Percentiles rank a stretch among this genome's conserved stretches.
These are phyloP conservation scores for Knufia petricola DNA, from an alignment of 2,329 filamentous ascomycete genomes.

Conservation along the genomic window DNA sequence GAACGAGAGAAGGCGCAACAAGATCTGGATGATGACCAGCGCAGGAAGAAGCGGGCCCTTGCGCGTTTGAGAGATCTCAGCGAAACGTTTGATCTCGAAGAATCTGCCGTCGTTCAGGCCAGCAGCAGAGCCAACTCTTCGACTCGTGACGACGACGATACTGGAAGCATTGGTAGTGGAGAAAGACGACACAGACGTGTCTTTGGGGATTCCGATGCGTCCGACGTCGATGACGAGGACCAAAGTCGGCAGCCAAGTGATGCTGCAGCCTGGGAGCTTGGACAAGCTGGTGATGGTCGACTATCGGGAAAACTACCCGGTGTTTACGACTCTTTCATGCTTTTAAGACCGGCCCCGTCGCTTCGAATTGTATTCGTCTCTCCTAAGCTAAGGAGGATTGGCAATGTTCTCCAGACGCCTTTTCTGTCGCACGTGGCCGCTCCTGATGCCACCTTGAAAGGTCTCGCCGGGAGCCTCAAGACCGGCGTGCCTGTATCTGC, in stretches of 20 bases:
- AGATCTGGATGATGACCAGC: conserved; percentile 2
- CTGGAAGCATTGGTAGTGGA: conserved; percentile 12
- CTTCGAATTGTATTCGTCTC: conserved; percentile 28
- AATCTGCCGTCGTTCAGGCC: conserved; percentile 22
- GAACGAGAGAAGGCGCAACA: neutral
- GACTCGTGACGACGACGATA: conserved; percentile 21
- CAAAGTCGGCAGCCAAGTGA: conserved; percentile 8
- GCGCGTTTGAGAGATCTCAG: conserved; percentile 23
- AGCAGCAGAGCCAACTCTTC: conserved; percentile 18
- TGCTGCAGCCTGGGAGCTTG: conserved; percentile 14
- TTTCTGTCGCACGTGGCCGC: conserved; percentile 37
- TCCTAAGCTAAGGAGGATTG: conserved; percentile 23
- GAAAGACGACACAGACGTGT: conserved; percentile 12
- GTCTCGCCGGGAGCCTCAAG: conserved; percentile 31
- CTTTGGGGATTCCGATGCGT: conserved; percentile 13
- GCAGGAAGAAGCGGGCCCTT: conserved; percentile 17
- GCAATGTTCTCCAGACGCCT: conserved; percentile 30
- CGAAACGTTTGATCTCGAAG: conserved; percentile 26
- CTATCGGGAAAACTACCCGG: conserved; percentile 25
- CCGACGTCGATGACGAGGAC: conserved; percentile 9
- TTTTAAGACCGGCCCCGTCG: conserved; percentile 24
- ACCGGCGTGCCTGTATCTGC: conserved; percentile 34
- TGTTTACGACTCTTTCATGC: conserved; percentile 27
- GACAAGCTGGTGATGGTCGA: conserved; percentile 17
- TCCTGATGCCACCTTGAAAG: conserved; percentile 29